Percentiles rank a stretch among this genome's conserved stretches.
Conservation (phyloP, 352 stramenopile genomes). For the Pythium angustatum region DNA sequence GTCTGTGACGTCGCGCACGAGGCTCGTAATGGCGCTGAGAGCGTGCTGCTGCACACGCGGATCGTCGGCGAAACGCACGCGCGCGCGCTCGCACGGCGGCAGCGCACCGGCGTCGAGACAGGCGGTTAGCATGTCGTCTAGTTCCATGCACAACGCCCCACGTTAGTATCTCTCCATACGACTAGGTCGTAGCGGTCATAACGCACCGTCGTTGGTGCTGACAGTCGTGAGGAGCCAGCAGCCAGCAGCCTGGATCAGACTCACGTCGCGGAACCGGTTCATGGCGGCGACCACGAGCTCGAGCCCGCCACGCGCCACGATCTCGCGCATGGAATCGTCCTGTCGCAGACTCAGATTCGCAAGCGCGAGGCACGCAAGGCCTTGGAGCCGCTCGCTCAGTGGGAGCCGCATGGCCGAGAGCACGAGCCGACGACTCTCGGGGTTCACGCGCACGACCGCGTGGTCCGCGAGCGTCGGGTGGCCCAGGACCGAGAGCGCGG, state of each 20-base stretch:
- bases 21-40: slow-evolving; percentile 41
- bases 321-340: slow-evolving; percentile 59
- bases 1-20: slow-evolving; percentile 28
- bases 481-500: slow-evolving; percentile 50
- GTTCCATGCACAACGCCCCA: not conserved
- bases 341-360: slow-evolving; percentile 61
- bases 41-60: slow-evolving; percentile 57
- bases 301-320: slow-evolving; percentile 55
- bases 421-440: slow-evolving; percentile 53
- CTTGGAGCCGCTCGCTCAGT: slow-evolving; percentile 58
- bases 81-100: slow-evolving; percentile 51
- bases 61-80: slow-evolving; percentile 45
- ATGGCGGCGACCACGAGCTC: slow-evolving; percentile 51
- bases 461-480: slow-evolving; percentile 56
- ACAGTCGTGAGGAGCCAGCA: slow-evolving; percentile 57
- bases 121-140: slow-evolving; percentile 46
- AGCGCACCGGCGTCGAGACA: slow-evolving; percentile 56
- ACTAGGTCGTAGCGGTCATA: no score
- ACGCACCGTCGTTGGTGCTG: slow-evolving; percentile 47
- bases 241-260: slow-evolving; percentile 52
- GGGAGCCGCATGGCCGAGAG: slow-evolving; percentile 61
- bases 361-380: slow-evolving; percentile 49
- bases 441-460: slow-evolving; percentile 47
- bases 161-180: not conserved
- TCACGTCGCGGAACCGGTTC: slow-evolving; percentile 44